Evolutionary conservation across 768 basidiomycete species (phyloP), one percentile per base, ranked within the genome.

Genomic region (Trametopsis cervina): DNA sequence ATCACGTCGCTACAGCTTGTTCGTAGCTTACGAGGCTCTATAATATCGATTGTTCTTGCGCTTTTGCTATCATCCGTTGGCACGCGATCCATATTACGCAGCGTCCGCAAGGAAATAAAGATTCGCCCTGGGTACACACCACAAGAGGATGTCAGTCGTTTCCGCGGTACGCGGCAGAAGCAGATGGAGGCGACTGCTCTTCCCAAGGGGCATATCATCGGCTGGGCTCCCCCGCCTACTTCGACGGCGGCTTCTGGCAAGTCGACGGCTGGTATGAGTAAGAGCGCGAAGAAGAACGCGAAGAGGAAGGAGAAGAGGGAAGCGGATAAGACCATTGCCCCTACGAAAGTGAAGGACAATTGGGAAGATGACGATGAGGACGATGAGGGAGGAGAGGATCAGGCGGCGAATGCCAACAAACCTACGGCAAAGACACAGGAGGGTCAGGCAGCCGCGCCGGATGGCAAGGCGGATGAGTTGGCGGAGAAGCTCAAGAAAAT

Each of bases 81-180:
- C 29, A 33, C 29, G 29, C 29, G 18, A 17, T 22, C 39, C 7
- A 7, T 9, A 7, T 18, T 40, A 17, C 18, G 15, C 63, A 96
- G 93, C 41, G 65, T 89, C 26, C 83, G 93, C 53, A 95, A 93
- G 67, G 78, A 93, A 66, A 70, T 86, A 48, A 93, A 85, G 70
- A 84, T 97, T 54, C 76, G 93, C 22, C 93, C 91, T 2, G 93
- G 93, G 0, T 97, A 85, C 67, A 95, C 90, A 4, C 93, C 93
- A 0, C 90, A 93, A 66, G 93, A 97, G 65, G 93, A 97, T 66
- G 77, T 94, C 6, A 75, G 78, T n/a, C 81, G 83, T 41, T 97
- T 93, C 66, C 78, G 89, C 45, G 80, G 87, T 36, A 77, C 81
- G 39, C 80, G 81, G 44, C 88, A 90, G 62, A 74, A 80, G 43